phyloP scores from a whole-genome alignment of 129 eudicot genomes.

The Scalesia atractyloides region DNA sequence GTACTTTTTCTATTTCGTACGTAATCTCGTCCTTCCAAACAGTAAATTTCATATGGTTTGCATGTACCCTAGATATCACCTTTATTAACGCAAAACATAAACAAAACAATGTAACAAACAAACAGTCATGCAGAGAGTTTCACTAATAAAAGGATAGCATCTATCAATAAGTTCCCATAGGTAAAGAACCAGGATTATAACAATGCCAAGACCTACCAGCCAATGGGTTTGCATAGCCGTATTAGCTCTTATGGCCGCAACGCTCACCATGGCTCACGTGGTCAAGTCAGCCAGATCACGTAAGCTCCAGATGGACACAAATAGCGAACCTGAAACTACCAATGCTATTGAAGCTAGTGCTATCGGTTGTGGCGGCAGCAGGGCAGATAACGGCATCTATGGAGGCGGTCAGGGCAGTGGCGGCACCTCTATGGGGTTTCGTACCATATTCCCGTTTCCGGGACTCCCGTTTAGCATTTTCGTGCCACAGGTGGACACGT shows the following conservation, averaged over 20 bases:
- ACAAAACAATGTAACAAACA: neutral
- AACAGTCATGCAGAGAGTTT: neutral
- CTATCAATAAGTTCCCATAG: neutral
- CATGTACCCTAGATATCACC: conserved; percentile 19
- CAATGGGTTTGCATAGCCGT: conserved; percentile 32
- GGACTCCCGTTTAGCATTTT: conserved; percentile 16
- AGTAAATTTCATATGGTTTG: conserved; percentile 13
- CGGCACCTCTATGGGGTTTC: conserved; percentile 11
- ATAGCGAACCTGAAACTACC: conserved; percentile 4
- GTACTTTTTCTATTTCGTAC: too few relatives aligned
- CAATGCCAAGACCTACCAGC: conserved; percentile 28
- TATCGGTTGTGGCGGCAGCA: conserved; percentile 1
- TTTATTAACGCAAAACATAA: conserved; percentile 2
- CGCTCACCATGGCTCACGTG: conserved; percentile 27
- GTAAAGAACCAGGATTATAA: neutral
- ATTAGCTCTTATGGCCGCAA: conserved; percentile 19
- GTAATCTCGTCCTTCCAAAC: neutral
- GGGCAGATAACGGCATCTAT: neutral
- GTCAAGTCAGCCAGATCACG: conserved; percentile 17
- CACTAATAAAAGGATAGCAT: conserved; percentile 16
- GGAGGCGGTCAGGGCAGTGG: conserved; percentile 25
- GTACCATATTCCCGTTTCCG: conserved; percentile 11
- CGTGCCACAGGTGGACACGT: conserved; percentile 11
- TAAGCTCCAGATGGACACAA: conserved; percentile 23
- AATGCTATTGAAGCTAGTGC: neutral